Percentiles rank a stretch among this genome's conserved stretches.
phyloP scores from a whole-genome alignment of 148 eudicot genomes.

The Rhododendron ferrugineum region DNA sequence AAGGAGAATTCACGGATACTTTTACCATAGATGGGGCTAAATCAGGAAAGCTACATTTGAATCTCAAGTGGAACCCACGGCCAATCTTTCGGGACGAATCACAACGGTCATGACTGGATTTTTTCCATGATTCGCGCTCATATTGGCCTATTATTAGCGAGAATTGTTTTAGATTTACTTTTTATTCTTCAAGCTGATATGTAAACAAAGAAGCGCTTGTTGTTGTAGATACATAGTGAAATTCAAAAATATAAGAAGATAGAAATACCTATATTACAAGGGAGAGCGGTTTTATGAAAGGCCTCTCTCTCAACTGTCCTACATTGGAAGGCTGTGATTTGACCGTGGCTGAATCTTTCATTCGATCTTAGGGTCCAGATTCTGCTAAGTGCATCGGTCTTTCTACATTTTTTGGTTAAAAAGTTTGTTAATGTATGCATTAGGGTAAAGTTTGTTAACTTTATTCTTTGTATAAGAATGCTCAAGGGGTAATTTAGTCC shows the following conservation, averaged over 20 bases:
- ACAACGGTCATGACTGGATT: neutral
- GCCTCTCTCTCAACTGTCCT: no score
- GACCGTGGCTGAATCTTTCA: no score
- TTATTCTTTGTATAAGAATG: neutral
- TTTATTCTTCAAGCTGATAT: neutral
- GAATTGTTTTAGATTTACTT: neutral
- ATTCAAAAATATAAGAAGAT: neutral
- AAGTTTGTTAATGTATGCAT: no score
- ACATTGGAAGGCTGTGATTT: no score
- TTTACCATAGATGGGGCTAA: conserved; percentile 45
- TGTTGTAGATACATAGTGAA: neutral
- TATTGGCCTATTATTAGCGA: neutral
- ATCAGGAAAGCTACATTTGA: conserved; percentile 45
- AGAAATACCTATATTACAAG: neutral
- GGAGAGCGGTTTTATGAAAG: no score
- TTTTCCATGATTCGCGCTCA: neutral
- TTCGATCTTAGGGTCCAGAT: no score
- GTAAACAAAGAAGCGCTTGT: neutral
- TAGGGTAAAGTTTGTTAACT: no score
- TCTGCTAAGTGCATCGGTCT: no score
- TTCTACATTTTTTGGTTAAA: no score
- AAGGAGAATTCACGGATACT: conserved; percentile 57
- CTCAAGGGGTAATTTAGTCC: neutral
- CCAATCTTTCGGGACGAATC: conserved; percentile 40
- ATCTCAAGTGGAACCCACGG: conserved; percentile 67